Percentiles rank a stretch among this genome's conserved stretches.
Evolutionary conservation across 2,329 filamentous ascomycete genomes (phyloP).

Genomic region (Septoria petroselini): DNA sequence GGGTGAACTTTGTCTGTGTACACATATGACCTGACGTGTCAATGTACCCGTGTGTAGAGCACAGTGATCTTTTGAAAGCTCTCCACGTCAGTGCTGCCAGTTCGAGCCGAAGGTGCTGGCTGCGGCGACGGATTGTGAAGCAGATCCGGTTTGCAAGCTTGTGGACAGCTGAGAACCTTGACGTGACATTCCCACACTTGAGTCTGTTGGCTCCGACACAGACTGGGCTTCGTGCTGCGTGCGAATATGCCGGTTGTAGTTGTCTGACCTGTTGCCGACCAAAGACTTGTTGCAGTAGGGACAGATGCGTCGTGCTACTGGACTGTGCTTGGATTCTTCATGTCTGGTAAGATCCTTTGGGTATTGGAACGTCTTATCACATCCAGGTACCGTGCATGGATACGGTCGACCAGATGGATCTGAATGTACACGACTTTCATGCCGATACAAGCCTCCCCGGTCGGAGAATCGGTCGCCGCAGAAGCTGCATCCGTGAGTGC

Average conservation of each 20-base stretch:
- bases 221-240: not conserved
- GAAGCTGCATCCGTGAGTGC: not conserved
- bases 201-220: not conserved
- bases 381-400: not conserved
- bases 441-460: conserved; percentile 1
- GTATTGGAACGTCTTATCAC: conserved; percentile 10
- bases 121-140: no score
- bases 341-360: conserved; percentile 19
- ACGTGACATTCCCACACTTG: conserved; percentile 1
- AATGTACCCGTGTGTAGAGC: no score
- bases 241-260: not conserved
- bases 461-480: not conserved
- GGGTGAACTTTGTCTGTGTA: no score
- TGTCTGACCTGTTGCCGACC: not conserved
- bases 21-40: no score
- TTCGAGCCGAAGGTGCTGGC: no score
- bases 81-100: no score
- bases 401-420: not conserved
- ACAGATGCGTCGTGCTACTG: not conserved
- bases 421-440: conserved; percentile 11
- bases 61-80: no score
- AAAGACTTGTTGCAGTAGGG: not conserved
- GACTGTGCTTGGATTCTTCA: conserved; percentile 1
- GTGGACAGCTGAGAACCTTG: not conserved
- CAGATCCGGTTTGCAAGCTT: no score